phyloP scores from a whole-genome alignment of 129 eudicot species.

The carrot (Daucus carota) region DNA sequence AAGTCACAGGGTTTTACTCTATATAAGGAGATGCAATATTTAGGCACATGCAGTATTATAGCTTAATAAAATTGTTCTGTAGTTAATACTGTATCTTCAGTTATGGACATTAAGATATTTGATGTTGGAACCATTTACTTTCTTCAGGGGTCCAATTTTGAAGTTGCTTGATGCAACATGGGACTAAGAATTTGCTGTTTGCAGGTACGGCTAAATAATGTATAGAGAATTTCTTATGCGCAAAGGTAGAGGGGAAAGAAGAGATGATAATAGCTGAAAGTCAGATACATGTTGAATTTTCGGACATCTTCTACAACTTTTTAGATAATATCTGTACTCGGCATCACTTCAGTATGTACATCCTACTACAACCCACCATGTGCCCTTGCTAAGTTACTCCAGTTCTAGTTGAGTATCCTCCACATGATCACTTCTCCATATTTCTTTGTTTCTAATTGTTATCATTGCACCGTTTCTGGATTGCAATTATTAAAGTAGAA shows the following conservation, averaged over 20 bases:
- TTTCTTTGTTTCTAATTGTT: neutral
- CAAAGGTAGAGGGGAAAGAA: neutral
- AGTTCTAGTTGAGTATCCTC: neutral
- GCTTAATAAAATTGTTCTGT: neutral
- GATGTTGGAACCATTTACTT: neutral
- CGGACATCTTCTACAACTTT: neutral
- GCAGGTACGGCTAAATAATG: conserved; percentile 6
- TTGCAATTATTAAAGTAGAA: neutral
- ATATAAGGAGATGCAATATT: neutral
- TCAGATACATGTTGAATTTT: neutral
- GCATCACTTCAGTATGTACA: neutral
- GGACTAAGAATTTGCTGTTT: neutral
- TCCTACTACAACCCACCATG: neutral
- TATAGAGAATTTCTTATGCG: neutral
- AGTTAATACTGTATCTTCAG: neutral
- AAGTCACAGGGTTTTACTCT: neutral
- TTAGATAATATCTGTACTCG: neutral
- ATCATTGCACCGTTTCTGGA: neutral
- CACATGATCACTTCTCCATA: neutral
- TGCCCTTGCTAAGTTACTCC: neutral
- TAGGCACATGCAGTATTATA: neutral
- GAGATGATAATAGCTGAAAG: neutral
- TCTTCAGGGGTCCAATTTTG: neutral
- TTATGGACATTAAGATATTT: neutral
- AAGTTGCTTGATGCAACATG: neutral